Evolutionary conservation across 192 early-diverging fungal genomes (phyloP), one percentile per base, ranked within the genome.

Genomic region (Podila verticillata): DNA sequence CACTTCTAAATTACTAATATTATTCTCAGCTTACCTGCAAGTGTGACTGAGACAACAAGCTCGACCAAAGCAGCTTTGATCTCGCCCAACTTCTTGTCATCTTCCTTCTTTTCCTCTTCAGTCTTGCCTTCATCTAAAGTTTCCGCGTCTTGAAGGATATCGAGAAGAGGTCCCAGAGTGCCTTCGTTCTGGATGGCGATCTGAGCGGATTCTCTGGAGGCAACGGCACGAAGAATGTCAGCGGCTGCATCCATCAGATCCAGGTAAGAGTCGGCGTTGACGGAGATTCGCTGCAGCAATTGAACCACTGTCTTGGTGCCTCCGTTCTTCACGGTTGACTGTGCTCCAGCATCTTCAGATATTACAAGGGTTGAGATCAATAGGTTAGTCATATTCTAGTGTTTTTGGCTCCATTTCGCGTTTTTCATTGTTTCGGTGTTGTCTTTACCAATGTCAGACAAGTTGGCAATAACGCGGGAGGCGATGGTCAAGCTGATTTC

Each of bases 31-130:
- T 65, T 84, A 87, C 86, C 86, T 54, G 83, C 69, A 17, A 84
- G 82, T 7, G 86, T 84, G 9, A 68, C 78, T 24, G 74, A 82
- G 7, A 90, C 84, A 13, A 84, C 75, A 7, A 84, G 71, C 57
- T 87, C 88, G 28, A 87, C 70, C 15, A 88, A 32, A 1, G 77
- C 74, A 31, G 82, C 75, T 32, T 82, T 82, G 30, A 78, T 82
- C 24, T 82, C 83, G 15, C 69, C 80, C 81, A 87, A 80, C 24
- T 81, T 84, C 29, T 89, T 84, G 26, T 83, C 66, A n/a, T 87
- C 84, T 36, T 85, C 84, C 67, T 85, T 69, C 36, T 78, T 81
- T 44, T 74, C 81, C 30, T 78, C 72, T n/a, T 84, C 72, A 31
- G 83, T 72, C 62, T 80, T 80, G 58, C 77, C 77, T 32, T 80